Evolutionary conservation across 306 rosid genomes (phyloP).

Genomic region (Phaseolus lunatus): DNA sequence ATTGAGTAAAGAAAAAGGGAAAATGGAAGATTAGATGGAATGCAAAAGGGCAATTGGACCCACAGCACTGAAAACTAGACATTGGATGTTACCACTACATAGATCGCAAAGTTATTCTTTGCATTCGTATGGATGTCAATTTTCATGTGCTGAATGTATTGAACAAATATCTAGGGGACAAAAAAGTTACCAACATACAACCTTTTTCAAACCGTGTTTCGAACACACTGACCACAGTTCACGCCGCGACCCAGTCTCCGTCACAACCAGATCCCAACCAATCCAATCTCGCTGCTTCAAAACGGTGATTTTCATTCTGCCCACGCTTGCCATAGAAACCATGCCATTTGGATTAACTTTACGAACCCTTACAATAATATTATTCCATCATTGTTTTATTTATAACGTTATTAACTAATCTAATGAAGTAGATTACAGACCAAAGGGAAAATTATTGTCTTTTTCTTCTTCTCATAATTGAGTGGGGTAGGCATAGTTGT

Average conservation of each 20-base stretch:
- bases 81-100: background rate
- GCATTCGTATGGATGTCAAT: background rate
- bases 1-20: background rate
- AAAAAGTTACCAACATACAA: background rate
- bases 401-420: background rate
- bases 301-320: conserved; percentile 22
- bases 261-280: conserved; percentile 26
- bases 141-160: background rate
- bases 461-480: too few relatives aligned
- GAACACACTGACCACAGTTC: background rate
- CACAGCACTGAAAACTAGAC: conserved; percentile 6
- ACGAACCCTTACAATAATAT: background rate
- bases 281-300: conserved; percentile 10
- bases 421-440: conserved; percentile 2
- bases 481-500: too few relatives aligned
- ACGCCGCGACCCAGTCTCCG: conserved; percentile 5
- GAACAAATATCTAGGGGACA: conserved; percentile 1
- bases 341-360: background rate
- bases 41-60: background rate
- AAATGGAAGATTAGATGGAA: conserved; percentile 1
- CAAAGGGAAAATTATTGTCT: background rate
- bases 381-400: background rate
- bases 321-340: background rate
- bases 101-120: conserved; percentile 2
- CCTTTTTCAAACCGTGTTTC: background rate